phyloP scores from a whole-genome alignment of 441 rosid genomes.

The Adansonia madagascariensis region DNA sequence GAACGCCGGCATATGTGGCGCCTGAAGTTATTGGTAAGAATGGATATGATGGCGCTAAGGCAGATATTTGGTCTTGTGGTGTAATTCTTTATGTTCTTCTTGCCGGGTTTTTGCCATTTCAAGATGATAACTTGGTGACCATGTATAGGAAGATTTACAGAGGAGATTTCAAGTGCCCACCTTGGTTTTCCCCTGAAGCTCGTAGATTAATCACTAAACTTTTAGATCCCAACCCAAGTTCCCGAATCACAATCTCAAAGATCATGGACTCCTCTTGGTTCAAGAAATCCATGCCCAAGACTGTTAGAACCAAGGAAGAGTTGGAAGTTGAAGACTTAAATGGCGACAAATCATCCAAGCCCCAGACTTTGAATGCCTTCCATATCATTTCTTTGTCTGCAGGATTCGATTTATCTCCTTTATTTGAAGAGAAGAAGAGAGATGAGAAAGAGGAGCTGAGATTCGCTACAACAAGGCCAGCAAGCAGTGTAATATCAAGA shows the following conservation, averaged over 20 bases:
- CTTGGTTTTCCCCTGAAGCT: constrained; percentile 81
- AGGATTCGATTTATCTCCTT: constrained; percentile 82
- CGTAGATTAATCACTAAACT: constrained; percentile 69
- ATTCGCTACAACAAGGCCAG: constrained; percentile 73
- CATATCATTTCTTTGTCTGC: constrained; percentile 80
- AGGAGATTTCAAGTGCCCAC: constrained; percentile 90
- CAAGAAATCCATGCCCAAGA: constrained; percentile 55
- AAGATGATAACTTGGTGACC: constrained; percentile 76
- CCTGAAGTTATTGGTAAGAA: constrained; percentile 73
- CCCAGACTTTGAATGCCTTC: constrained; percentile 70
- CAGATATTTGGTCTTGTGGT: constrained; percentile 92
- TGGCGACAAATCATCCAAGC: constrained; percentile 40
- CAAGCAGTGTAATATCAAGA: constrained; percentile 78
- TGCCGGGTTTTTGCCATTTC: constrained; percentile 82
- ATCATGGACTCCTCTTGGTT: constrained; percentile 77
- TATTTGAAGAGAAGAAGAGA: constrained; percentile 79
- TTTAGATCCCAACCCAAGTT: constrained; percentile 67
- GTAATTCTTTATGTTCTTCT: constrained; percentile 83
- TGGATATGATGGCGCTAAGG: constrained; percentile 73
- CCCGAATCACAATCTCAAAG: constrained; percentile 49
- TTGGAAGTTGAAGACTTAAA: constrained; percentile 41
- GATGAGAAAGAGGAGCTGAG: constrained; percentile 73
- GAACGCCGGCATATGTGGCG: constrained; percentile 86
- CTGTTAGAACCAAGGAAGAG: constrained; percentile 37
- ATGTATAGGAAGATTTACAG: constrained; percentile 83